phyloP scores from a whole-genome alignment of 2,329 filamentous ascomycete genomes.

The Epichloe brachyelytri region DNA sequence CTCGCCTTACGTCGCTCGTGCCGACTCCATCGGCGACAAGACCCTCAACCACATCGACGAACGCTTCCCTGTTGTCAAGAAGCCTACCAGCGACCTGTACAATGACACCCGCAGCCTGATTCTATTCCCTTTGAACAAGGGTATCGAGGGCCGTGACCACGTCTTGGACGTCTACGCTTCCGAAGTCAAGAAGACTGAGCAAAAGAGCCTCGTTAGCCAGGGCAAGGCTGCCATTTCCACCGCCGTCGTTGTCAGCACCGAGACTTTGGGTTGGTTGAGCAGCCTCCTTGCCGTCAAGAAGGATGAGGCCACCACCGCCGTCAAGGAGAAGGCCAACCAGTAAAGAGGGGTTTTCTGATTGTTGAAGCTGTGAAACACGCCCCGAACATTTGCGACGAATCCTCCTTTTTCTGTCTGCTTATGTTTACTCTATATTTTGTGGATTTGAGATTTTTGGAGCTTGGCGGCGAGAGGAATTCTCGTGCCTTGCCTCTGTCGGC shows the following conservation, averaged over 20 bases:
- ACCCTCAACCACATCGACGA: conserved; percentile 58
- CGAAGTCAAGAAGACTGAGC: conserved; percentile 51
- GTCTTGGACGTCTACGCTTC: conserved; percentile 42
- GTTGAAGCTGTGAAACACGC: neutral
- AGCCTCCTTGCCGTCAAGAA: conserved; percentile 49
- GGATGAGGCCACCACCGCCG: conserved; percentile 41
- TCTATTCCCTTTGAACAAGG: conserved; percentile 50
- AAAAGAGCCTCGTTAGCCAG: conserved; percentile 50
- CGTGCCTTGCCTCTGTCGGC: neutral
- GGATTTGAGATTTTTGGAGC: neutral
- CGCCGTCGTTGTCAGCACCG: conserved; percentile 50
- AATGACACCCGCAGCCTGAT: conserved; percentile 48
- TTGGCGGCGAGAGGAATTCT: neutral
- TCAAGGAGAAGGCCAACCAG: conserved; percentile 39
- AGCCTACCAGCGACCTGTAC: conserved; percentile 59
- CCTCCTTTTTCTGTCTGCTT: too few relatives aligned
- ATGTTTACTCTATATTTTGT: neutral
- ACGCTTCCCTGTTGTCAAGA: conserved; percentile 60
- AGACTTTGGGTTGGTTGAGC: conserved; percentile 49
- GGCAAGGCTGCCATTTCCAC: conserved; percentile 60
- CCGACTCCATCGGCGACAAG: conserved; percentile 62
- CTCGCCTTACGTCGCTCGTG: conserved; percentile 72
- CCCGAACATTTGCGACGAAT: neutral
- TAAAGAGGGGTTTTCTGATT: conserved; percentile 11
- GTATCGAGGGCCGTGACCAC: conserved; percentile 48